Conservation (phyloP, 2,329 filamentous ascomycete species). For the Fusarium newnesense region DNA sequence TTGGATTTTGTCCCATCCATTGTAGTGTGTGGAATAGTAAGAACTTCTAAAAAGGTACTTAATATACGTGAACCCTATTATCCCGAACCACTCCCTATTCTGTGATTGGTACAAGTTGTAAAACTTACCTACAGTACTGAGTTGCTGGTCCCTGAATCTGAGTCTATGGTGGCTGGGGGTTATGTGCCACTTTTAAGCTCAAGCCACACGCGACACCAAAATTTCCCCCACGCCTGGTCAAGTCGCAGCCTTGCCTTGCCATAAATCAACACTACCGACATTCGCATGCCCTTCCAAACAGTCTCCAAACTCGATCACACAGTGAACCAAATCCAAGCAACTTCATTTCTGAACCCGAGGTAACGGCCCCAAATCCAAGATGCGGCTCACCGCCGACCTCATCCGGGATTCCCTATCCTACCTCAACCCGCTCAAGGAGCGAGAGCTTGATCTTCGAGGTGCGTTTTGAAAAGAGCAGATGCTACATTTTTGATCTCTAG, state of each 20-base stretch:
- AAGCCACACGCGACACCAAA: constrained; percentile 40
- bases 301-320: neutral
- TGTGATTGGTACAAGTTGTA: neutral
- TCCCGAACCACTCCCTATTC: neutral
- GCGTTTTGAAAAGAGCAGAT: constrained; percentile 95
- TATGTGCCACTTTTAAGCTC: constrained; percentile 27
- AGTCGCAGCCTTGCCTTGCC: constrained; percentile 46
- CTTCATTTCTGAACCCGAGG: constrained; percentile 29
- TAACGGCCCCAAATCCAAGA: constrained; percentile 56
- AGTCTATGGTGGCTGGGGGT: constrained; percentile 21
- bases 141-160: neutral
- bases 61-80: neutral
- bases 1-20: neutral
- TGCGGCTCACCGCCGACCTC: constrained; percentile 96
- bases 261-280: constrained; percentile 28
- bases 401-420: constrained; percentile 96
- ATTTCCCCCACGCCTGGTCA: constrained; percentile 48
- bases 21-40: neutral
- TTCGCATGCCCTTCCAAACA: constrained; percentile 2
- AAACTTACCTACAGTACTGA: neutral
- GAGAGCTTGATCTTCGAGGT: constrained; percentile 99
- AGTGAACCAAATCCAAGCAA: neutral
- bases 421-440: constrained; percentile 98
- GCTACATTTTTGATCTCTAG: constrained; percentile 72
- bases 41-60: neutral